These are phyloP conservation scores for Gossypium aridum DNA, from an alignment of 441 rosid genomes.

Conservation along the genomic window DNA sequence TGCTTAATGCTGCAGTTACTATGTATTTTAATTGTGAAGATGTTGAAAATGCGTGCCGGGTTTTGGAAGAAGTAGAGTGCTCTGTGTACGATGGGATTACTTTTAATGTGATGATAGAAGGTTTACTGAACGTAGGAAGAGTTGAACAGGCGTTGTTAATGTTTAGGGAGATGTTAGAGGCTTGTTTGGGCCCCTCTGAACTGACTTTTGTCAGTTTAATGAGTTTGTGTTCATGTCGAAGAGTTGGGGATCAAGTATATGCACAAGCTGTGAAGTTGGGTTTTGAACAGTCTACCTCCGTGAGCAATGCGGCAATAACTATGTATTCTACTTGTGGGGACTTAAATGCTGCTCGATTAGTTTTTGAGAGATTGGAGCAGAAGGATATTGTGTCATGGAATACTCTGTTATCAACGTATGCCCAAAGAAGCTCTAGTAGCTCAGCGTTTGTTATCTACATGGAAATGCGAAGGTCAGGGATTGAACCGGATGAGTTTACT, in stretches of 20 bases:
- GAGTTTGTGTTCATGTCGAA: conserved; percentile 33
- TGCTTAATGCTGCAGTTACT: conserved; percentile 56
- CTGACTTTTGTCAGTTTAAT: conserved; percentile 53
- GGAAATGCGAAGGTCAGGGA: conserved; percentile 33
- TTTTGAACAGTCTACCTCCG: conserved; percentile 34
- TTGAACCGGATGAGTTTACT: conserved; percentile 49
- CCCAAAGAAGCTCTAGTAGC: conserved; percentile 26
- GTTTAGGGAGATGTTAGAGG: conserved; percentile 43
- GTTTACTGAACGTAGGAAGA: conserved; percentile 38
- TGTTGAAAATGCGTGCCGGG: conserved; percentile 28
- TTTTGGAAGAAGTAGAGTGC: conserved; percentile 43
- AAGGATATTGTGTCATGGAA: conserved; percentile 64
- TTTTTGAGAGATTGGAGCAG: conserved; percentile 36
- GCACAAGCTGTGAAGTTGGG: conserved; percentile 41
- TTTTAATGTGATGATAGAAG: conserved; percentile 63
- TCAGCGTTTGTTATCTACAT: conserved; percentile 31
- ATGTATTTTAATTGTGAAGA: conserved; percentile 50
- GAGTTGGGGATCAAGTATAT: conserved; percentile 32
- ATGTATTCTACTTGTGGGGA: conserved; percentile 44
- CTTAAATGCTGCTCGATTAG: conserved; percentile 14
- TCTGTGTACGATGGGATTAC: conserved; percentile 45
- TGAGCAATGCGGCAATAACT: conserved; percentile 41
- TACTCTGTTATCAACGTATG: conserved; percentile 44
- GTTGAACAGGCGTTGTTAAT: conserved; percentile 32
- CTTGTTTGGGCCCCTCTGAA: conserved; percentile 48